Base-by-base conservation (phyloP, 345 rosid genomes). In the Excoecaria agallocha region DNA sequence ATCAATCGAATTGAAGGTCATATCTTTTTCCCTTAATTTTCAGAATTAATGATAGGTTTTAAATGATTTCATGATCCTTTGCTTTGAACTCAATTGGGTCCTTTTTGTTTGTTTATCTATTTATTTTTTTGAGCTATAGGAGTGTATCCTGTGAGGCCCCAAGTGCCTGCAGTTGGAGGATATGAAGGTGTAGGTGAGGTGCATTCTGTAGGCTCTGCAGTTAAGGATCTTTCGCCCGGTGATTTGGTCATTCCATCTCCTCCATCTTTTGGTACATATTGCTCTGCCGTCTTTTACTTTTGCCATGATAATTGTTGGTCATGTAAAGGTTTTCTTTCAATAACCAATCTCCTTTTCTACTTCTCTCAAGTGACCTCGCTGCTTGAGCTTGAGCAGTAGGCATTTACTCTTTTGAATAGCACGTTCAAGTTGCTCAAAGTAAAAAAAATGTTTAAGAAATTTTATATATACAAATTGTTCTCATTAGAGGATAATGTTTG, bases 111-210 rank as follows among this genome's bases (percentile, higher is more conserved):
- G 2, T 30, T 30, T 30, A 30, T 30, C 2, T 30, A 30, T 30
- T 30, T 30, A 22, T 48, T 50, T 30, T 30, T 43, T 48, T 50
- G 45, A 17, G 22, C 60, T 73, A 46, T 61, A 91, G 98, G 98
- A 25, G 95, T 92, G 49, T 94, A 91, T 64, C 98, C 98, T 20
- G 94, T 89, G 76, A 89, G 95, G 85, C 98, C 98, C 68, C 81
- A 85, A 8, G 84, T 88, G 69, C 98, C 98, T 6, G 97, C 98
- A 0, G 87, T 92, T 55, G 98, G 97, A 81, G 98, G 98, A 63
- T 88, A 92, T 73, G 96, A 92, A 77, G 98, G 98, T 62, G 98
- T 94, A 64, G 98, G 98, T 0, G 84, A 92, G 85, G 94, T 94
- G 1, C 82, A 85, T 73, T 82, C 86, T 30, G 87, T 91, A 51